Evolutionary conservation across 495 filamentous ascomycete species (phyloP), one percentile per base, ranked within the genome.

Genomic region (Tuber umbilicatum): DNA sequence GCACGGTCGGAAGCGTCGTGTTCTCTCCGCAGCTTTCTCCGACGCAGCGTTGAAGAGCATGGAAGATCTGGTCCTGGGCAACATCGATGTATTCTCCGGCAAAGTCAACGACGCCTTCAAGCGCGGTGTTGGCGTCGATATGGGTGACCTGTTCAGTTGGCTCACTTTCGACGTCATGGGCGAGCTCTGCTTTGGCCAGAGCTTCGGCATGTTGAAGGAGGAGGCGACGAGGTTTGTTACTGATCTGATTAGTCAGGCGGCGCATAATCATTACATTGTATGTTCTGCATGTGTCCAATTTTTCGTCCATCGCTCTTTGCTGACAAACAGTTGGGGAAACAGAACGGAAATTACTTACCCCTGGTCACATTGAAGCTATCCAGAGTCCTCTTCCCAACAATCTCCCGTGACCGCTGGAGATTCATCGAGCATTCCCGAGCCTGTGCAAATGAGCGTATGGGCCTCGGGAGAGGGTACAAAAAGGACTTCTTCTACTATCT

Each of bases 321-420:
- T 77, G 17, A 72, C 31, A 4, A 23, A 72, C 31, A 4, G 7
- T 17, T 41, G 35, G 7, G 17, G 23, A 27, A 27, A 35, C 42
- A 89, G 88, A 89, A 88, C 73, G 88, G 89, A 37, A 86, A 88
- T 5, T 88, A 87, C 83, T 88, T 88, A 79, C 87, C 86, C 5
- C 75, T 90, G 39, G 84, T 86, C 72, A 83, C 85, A 12, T 85
- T 86, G 83, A 85, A 87, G 38, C 84, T 90, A 31, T 88, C 89
- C 76, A 86, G 87, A 75, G 80, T 90, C 74, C 85, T 90, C 72
- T 89, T 90, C 79, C 87, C 85, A 27, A 85, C 84, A 5, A 85
- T 90, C 72, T 87, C 87, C 5, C 83, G 83, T 23, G 86, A 87
- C 76, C 87, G 89, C 21, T 88, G 86, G 85, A 86, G 86, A 71